A percentile compares a stretch with the other conserved stretches of the same genome.
Conservation (phyloP, 768 basidiomycete genomes). For the Favolaschia claudopus region DNA sequence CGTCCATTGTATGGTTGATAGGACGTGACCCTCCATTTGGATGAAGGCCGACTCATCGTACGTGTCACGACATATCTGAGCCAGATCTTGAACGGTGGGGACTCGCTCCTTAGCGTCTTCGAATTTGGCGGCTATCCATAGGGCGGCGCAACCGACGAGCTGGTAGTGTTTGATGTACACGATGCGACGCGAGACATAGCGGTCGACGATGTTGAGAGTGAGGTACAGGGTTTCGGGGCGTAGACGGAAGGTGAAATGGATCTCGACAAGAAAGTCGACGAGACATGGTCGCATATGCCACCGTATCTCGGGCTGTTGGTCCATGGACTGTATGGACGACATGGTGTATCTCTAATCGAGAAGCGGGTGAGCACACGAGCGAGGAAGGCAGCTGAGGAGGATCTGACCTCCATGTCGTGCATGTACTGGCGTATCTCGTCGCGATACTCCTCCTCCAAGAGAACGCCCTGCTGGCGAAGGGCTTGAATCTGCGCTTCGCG, state of each 20-base stretch:
- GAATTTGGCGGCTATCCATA: conserved; percentile 99
- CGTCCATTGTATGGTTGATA: conserved; percentile 95
- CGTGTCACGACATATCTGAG: conserved; percentile 93
- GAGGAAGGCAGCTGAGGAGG: conserved; percentile 13
- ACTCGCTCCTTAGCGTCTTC: conserved; percentile 99
- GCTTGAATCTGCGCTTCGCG: conserved; percentile 74
- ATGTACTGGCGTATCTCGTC: conserved; percentile 94
- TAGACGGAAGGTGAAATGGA: conserved; percentile 96
- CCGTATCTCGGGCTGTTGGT: conserved; percentile 97
- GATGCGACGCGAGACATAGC: conserved; percentile 97
- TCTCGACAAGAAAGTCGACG: conserved; percentile 98
- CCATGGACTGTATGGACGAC: conserved; percentile 95
- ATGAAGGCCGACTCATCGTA: conserved; percentile 98
- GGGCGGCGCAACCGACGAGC: conserved; percentile 95
- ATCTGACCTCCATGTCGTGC: conserved; percentile 97
- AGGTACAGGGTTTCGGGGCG: conserved; percentile 99
- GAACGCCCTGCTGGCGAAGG: conserved; percentile 73
- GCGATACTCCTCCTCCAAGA: conserved; percentile 94
- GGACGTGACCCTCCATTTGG: conserved; percentile 98
- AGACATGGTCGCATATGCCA: conserved; percentile 99
- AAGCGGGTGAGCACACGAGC: conserved; percentile 24
- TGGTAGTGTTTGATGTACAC: conserved; percentile 99
- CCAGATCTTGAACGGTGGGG: conserved; percentile 93
- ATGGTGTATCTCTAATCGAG: conserved; percentile 79
- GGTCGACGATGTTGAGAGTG: conserved; percentile 98